Evolutionary conservation across 2,329 filamentous ascomycete genomes (phyloP), one percentile per base, ranked within the genome.

Genomic region (Clarireedia homoeocarpa): DNA sequence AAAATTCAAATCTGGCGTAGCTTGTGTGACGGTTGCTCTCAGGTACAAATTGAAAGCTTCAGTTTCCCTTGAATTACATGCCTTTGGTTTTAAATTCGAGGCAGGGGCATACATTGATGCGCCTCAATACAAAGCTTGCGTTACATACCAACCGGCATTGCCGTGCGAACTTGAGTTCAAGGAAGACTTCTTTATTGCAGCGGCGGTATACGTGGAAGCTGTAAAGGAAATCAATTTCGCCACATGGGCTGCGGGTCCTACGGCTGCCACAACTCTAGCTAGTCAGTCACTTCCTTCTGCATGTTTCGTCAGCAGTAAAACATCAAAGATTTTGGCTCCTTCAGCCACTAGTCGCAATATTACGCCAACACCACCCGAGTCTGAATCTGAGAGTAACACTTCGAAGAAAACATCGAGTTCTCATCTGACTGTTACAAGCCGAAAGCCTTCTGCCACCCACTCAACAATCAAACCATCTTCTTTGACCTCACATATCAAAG

Each of bases 21-120:
- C 50, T 20, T 58, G 52, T 44, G 15, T 61, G 3, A 53, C 46
- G 15, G 58, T 55, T 10, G 24, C 38, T 23, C 52, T 63, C 10
- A 51, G 47, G 44, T 47, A 47, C 4, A 48, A 57, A 38, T 14
- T 57, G 27, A 56, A 58, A 38, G 59, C 46, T 1, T 56, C 42
- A 6, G n/a, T 56, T 15, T 38, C 38, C 7, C 14, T 59, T 14
- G n/a, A 55, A 9, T 39, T 58, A 6, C 30, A 55, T 3, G 49
- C 51, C 1, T 46, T 46, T 9, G 51, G 54, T 5, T 56, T 60
- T 26, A 53, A 53, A 40, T 56, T 61, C 24, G 58, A 60, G 47
- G 38, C 58, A 14, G 56, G 59, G 20, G 51, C 57, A 23, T 61
- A 57, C 46, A 54, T 58, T 14, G 58, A 61, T 36, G 58, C 56